phyloP scores from a whole-genome alignment of 352 stramenopile genomes.

The Globisporangium takayamanum region DNA sequence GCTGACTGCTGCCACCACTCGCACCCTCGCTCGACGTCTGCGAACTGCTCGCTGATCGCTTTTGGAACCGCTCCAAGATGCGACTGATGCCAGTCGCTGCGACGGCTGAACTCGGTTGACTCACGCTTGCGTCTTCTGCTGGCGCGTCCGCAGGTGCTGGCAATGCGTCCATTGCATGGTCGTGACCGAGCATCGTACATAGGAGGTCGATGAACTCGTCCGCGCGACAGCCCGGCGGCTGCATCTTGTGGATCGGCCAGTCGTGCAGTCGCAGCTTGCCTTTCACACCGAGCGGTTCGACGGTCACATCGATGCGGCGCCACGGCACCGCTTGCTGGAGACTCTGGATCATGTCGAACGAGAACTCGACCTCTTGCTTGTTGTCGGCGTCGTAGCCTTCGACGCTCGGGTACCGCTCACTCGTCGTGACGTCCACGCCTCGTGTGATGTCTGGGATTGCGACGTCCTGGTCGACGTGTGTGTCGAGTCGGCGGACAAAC shows the following conservation, averaged over 20 bases:
- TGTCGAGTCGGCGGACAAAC: conserved; percentile 32
- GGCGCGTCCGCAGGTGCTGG: not conserved
- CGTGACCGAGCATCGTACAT: conserved; percentile 50
- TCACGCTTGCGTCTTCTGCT: not conserved
- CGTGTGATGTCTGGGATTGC: conserved; percentile 14
- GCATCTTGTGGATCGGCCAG: conserved; percentile 77
- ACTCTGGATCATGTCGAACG: conserved; percentile 47
- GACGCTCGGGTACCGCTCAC: conserved; percentile 38
- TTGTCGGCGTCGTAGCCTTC: conserved; percentile 63
- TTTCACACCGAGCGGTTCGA: conserved; percentile 56
- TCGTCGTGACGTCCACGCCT: conserved; percentile 8
- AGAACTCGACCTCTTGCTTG: conserved; percentile 76
- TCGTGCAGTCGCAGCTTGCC: conserved; percentile 71
- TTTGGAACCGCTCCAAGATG: conserved; percentile 6
- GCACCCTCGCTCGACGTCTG: not conserved
- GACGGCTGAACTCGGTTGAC: not conserved
- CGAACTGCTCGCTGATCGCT: not conserved
- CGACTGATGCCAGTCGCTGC: conserved; percentile 3
- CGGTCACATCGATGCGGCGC: conserved; percentile 59
- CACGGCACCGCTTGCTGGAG: conserved; percentile 47
- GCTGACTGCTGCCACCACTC: conserved; percentile 1
- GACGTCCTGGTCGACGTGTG: conserved; percentile 36
- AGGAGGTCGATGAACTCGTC: conserved; percentile 75
- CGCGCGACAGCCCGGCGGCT: conserved; percentile 48
- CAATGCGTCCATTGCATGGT: conserved; percentile 38